phyloP scores from a whole-genome alignment of 805 yeast genomes.

The Kodamaea jinghongensis region DNA sequence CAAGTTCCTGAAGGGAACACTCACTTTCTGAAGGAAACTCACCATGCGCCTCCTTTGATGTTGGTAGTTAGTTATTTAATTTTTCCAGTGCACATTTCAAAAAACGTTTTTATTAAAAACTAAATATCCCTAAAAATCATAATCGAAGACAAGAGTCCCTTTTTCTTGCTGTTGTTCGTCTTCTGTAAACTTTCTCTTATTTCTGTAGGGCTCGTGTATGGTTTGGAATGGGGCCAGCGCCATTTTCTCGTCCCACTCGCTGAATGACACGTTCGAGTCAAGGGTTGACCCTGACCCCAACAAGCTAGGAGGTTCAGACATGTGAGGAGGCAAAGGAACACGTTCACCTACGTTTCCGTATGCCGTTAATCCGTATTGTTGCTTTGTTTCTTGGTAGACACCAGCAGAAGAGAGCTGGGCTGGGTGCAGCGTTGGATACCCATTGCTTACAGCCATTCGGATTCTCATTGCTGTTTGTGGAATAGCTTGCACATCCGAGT shows the following conservation, averaged over 20 bases:
- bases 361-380: constrained; percentile 5
- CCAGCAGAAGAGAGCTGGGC: constrained; percentile 9
- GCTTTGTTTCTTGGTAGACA: constrained; percentile 6
- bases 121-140: constrained; percentile 5
- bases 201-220: constrained; percentile 17
- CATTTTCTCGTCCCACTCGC: constrained; percentile 38
- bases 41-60: neutral
- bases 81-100: neutral
- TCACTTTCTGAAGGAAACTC: neutral
- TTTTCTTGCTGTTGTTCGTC: constrained; percentile 18
- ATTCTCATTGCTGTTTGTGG: constrained; percentile 61
- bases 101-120: neutral
- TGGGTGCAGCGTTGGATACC: constrained; percentile 36
- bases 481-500: constrained; percentile 3
- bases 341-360: constrained; percentile 19
- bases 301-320: constrained; percentile 45
- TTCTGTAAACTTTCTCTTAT: constrained; percentile 23
- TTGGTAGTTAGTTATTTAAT: neutral
- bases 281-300: constrained; percentile 43
- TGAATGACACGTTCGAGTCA: constrained; percentile 39
- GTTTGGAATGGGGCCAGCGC: constrained; percentile 13
- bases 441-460: constrained; percentile 63
- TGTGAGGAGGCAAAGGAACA: constrained; percentile 41
- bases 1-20: constrained; percentile 23
- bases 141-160: constrained; percentile 5